Evolutionary conservation across 129 eudicot species (phyloP).

Genomic region (Flaveria bidentis): DNA sequence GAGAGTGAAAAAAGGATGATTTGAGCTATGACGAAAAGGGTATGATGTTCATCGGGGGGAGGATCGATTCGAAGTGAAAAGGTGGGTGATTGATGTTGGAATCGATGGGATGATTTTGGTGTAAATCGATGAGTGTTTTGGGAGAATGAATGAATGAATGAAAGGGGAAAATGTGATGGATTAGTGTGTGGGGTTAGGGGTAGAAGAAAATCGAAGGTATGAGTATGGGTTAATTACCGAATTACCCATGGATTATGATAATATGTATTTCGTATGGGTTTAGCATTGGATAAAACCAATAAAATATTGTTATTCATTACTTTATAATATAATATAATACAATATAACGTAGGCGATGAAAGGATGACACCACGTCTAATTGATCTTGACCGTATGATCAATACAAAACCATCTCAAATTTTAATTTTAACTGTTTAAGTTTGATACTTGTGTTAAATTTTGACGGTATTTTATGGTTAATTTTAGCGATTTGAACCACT

Average conservation of each 20-base stretch:
- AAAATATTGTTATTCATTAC: no score
- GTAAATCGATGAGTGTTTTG: neutral
- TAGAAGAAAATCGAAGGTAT: constrained; percentile 5
- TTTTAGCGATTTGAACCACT: no score
- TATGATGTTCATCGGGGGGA: no score
- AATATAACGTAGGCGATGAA: no score
- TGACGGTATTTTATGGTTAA: no score
- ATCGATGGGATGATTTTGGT: neutral
- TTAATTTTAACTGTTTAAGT: no score
- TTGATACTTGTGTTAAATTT: no score
- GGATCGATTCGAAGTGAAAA: constrained; percentile 28
- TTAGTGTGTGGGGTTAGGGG: neutral
- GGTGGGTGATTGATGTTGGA: neutral
- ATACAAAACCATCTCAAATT: no score
- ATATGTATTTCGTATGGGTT: neutral
- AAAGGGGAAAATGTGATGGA: constrained; percentile 20
- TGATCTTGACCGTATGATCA: no score
- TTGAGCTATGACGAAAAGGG: constrained; percentile 12
- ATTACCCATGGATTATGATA: constrained; percentile 2
- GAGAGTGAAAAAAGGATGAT: neutral
- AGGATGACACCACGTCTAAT: no score
- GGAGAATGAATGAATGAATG: neutral
- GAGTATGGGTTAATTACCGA: constrained; percentile 20
- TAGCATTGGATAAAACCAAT: no score
- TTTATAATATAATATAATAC: no score